phyloP scores from a whole-genome alignment of 1,284 basidiomycete species.

The Macrocystidia cucumis region DNA sequence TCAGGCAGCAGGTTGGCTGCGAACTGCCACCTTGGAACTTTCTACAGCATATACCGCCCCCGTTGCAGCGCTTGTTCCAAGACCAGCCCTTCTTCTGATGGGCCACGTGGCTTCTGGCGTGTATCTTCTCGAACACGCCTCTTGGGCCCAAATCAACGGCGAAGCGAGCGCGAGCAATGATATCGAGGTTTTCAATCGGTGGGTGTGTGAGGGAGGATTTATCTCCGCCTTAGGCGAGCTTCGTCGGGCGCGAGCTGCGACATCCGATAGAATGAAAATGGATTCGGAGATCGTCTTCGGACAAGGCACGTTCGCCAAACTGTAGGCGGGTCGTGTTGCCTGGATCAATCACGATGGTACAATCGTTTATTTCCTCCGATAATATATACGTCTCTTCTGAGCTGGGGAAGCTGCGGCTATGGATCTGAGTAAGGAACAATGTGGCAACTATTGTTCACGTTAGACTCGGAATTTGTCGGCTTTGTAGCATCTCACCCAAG shows the following conservation, averaged over 20 bases:
- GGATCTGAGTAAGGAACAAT: conserved; percentile 49
- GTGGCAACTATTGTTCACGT: conserved; percentile 66
- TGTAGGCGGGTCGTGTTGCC: conserved; percentile 8
- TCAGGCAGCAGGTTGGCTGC: conserved; percentile 22
- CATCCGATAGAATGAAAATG: conserved; percentile 20
- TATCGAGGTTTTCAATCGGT: conserved; percentile 45
- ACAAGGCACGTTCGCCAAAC: conserved; percentile 8
- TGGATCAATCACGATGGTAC: neutral
- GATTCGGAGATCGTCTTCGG: conserved; percentile 32
- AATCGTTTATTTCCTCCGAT: neutral
- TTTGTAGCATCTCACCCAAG: conserved; percentile 81
- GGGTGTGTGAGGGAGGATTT: conserved; percentile 48
- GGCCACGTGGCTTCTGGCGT: conserved; percentile 42
- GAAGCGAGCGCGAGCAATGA: conserved; percentile 31
- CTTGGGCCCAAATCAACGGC: conserved; percentile 39
- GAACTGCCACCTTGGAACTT: conserved; percentile 28
- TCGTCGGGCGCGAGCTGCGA: conserved; percentile 20
- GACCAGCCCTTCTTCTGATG: conserved; percentile 49
- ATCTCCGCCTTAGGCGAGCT: conserved; percentile 32
- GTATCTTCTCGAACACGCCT: conserved; percentile 58
- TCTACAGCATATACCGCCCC: conserved; percentile 25
- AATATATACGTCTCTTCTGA: too few relatives aligned
- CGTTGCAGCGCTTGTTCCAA: conserved; percentile 38
- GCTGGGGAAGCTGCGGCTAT: too few relatives aligned
- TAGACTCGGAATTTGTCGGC: too few relatives aligned